Percentiles rank a stretch among this genome's conserved stretches.
phyloP scores from a whole-genome alignment of 1,284 basidiomycete species.

The Cryptococcus wingfieldii region DNA sequence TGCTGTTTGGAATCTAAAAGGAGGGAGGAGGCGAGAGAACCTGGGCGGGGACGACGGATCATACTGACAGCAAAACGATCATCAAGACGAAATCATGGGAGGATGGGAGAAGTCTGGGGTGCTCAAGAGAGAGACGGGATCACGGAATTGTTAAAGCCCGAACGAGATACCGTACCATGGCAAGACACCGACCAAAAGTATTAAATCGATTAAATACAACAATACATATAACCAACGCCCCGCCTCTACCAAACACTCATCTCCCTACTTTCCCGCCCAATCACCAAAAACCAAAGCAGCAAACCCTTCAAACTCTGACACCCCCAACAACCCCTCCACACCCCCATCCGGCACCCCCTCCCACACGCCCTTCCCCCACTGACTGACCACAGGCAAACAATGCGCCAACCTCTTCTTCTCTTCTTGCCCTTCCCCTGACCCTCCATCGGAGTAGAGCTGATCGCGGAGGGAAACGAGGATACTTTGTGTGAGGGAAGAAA shows the following conservation, averaged over 20 bases:
- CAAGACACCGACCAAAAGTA: neutral
- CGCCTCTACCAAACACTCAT: neutral
- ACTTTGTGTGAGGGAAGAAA: slow-evolving; percentile 27
- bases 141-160: no score
- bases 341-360: slow-evolving; percentile 44
- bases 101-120: no score
- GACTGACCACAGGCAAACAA: slow-evolving; percentile 40
- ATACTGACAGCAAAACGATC: no score
- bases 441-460: neutral
- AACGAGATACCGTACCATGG: no score
- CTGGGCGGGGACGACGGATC: no score
- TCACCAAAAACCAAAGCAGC: slow-evolving; percentile 48
- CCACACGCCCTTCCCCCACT: slow-evolving; percentile 46
- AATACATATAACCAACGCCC: neutral
- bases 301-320: slow-evolving; percentile 43
- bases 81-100: no score
- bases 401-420: slow-evolving; percentile 33
- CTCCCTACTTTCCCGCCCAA: slow-evolving; percentile 32
- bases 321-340: slow-evolving; percentile 37
- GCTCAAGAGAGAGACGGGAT: no score
- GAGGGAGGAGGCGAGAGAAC: no score
- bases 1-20: no score
- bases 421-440: neutral
- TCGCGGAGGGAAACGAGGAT: slow-evolving; percentile 13
- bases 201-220: neutral